These are phyloP conservation scores for Rhizopus sp. DNA, from an alignment of 371 early-diverging fungal species.

Conservation along the genomic window DNA sequence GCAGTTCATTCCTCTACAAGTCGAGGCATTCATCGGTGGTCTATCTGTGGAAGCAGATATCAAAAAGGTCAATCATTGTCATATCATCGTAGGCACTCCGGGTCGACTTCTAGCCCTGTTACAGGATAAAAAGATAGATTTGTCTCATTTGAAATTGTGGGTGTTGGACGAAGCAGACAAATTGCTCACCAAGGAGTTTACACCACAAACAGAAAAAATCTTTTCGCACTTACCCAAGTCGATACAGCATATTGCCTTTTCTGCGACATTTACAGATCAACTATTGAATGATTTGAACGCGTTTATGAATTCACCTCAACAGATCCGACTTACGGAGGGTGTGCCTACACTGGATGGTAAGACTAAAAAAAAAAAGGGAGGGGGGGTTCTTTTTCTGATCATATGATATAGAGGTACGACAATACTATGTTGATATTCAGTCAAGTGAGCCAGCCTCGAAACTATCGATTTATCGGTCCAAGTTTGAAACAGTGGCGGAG, in stretches of 20 bases:
- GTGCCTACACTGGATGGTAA: slow-evolving; percentile 61
- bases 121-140: slow-evolving; percentile 58
- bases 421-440: slow-evolving; percentile 48
- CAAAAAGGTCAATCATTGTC: slow-evolving; percentile 64
- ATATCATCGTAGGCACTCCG: slow-evolving; percentile 91
- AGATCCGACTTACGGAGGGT: slow-evolving; percentile 58
- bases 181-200: slow-evolving; percentile 64
- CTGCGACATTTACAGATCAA: slow-evolving; percentile 63
- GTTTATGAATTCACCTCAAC: slow-evolving; percentile 53
- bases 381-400: slow-evolving; percentile 1
- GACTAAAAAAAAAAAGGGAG: background rate
- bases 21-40: slow-evolving; percentile 90
- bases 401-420: slow-evolving; percentile 52
- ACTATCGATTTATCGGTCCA: slow-evolving; percentile 45
- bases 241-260: slow-evolving; percentile 64
- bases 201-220: slow-evolving; percentile 39
- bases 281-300: slow-evolving; percentile 38
- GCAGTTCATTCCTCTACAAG: slow-evolving; percentile 59
- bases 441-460: slow-evolving; percentile 11
- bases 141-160: slow-evolving; percentile 73
- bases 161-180: slow-evolving; percentile 97
- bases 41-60: slow-evolving; percentile 71
- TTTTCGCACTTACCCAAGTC: slow-evolving; percentile 25
- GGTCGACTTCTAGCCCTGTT: slow-evolving; percentile 87
- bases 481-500: slow-evolving; percentile 52